Conservation (phyloP, 192 early-diverging fungal genomes). For the Backusella macrospora region DNA sequence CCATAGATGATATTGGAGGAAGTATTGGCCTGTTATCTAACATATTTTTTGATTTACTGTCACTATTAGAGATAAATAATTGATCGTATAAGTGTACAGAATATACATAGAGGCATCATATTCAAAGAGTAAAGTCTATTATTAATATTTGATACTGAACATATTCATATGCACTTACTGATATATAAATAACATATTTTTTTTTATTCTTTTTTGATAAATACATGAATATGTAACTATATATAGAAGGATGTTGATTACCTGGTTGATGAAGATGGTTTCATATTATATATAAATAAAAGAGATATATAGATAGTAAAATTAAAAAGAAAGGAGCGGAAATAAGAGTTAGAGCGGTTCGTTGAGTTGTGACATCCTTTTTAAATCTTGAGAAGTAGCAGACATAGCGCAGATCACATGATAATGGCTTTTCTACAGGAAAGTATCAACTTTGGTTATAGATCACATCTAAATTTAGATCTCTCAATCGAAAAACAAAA, state of each 20-base stretch:
- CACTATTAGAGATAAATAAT: not conserved
- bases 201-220: not conserved
- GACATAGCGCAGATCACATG: slow-evolving; percentile 12
- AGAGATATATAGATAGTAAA: not conserved
- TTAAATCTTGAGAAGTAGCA: slow-evolving; percentile 1
- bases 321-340: slow-evolving; percentile 4
- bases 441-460: not conserved
- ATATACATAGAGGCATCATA: not conserved
- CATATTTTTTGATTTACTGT: slow-evolving; percentile 3
- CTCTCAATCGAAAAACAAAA: not conserved
- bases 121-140: not conserved
- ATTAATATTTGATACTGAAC: not conserved
- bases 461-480: slow-evolving; percentile 8
- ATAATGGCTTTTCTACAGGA: not conserved
- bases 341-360: not conserved
- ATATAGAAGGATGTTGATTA: slow-evolving; percentile 4
- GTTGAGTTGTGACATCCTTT: slow-evolving; percentile 2
- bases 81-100: not conserved
- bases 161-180: slow-evolving; percentile 9
- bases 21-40: not conserved
- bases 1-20: slow-evolving; percentile 19
- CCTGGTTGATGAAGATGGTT: slow-evolving; percentile 5
- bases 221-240: slow-evolving; percentile 11
- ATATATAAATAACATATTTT: not conserved
- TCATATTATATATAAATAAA: slow-evolving; percentile 2